Evolutionary conservation across 495 filamentous ascomycete species (phyloP), one percentile per base, ranked within the genome.

Genomic region (Xylaria venustula): DNA sequence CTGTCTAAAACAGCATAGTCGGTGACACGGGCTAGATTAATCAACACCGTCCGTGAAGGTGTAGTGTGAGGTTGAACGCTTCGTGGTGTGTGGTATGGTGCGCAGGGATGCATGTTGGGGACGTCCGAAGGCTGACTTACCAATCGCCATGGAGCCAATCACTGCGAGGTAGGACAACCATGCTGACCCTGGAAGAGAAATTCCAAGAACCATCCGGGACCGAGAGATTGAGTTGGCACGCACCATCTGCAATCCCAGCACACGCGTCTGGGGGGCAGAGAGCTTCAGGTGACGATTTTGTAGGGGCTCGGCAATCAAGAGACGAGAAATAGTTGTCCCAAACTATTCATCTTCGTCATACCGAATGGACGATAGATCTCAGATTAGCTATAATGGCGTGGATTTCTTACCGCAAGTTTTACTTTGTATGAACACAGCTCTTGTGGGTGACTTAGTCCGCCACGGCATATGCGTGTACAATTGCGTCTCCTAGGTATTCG

Each of bases 71-170:
- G 56, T 51, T 28, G 45, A 37, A 17, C n/a, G n/a, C n/a, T n/a
- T n/a, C n/a, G n/a, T n/a, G n/a, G n/a, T n/a, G n/a, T n/a, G n/a
- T n/a, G n/a, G 46, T 22, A 28, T 49, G n/a, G 42, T 53, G 41
- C 37, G 49, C 58, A 48, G 58, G 41, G 48, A n/a, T 46, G 11
- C 17, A 46, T 23, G 20, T 61, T 45, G 58, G 58, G 58, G 50
- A 61, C 22, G 6, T 53, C 50, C 58, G 49, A 30, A 23, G 47
- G 56, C 45, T 59, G 42, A 47, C 54, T 32, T 30, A 25, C 20
- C 1, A 19, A 25, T 55, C 22, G n/a, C 20, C 12, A n/a, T 14
- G 14, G 19, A 52, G 26, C 57, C 57, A 60, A 60, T 60, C 47
- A 60, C 22, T 8, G 40, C 47, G 0, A 32, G 6, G 19, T 17